A percentile compares a stretch with the other conserved stretches of the same genome.
phyloP scores from a whole-genome alignment of 164 flowering plant genomes.

The Vitis labrusca region DNA sequence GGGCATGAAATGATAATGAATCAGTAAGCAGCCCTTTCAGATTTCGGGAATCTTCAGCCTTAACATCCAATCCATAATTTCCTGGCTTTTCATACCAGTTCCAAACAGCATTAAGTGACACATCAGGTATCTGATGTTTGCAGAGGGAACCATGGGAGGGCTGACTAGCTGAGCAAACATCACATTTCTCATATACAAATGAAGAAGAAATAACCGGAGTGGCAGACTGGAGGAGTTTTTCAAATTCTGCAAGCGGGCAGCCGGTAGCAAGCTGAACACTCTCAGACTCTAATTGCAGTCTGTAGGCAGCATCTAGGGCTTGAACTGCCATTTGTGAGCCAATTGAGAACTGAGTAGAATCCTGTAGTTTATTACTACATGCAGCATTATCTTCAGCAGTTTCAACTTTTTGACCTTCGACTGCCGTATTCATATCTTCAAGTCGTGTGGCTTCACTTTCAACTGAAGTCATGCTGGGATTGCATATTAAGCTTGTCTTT shows the following conservation, averaged over 20 bases:
- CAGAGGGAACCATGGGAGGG: background rate
- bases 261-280: slow-evolving; percentile 11
- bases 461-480: background rate
- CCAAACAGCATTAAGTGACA: slow-evolving; percentile 7
- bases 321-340: slow-evolving; percentile 10
- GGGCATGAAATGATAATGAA: slow-evolving; percentile 9
- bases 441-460: slow-evolving; percentile 1
- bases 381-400: slow-evolving; percentile 6
- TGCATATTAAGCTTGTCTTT: slow-evolving; percentile 4
- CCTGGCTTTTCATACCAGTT: slow-evolving; percentile 18
- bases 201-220: slow-evolving; percentile 11
- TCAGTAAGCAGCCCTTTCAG: slow-evolving; percentile 4
- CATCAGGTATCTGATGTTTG: background rate
- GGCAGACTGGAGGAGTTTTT: slow-evolving; percentile 18
- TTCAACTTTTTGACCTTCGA: slow-evolving; percentile 2
- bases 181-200: too few relatives aligned
- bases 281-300: slow-evolving; percentile 9
- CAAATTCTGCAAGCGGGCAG: slow-evolving; percentile 18
- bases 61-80: slow-evolving; percentile 19
- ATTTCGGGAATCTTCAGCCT: slow-evolving; percentile 7
- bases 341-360: slow-evolving; percentile 4
- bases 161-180: too few relatives aligned
- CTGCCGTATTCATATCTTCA: background rate
- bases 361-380: background rate
- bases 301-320: slow-evolving; percentile 9